Evolutionary conservation across 352 stramenopile species (phyloP).

Genomic region (Albugo candida): DNA sequence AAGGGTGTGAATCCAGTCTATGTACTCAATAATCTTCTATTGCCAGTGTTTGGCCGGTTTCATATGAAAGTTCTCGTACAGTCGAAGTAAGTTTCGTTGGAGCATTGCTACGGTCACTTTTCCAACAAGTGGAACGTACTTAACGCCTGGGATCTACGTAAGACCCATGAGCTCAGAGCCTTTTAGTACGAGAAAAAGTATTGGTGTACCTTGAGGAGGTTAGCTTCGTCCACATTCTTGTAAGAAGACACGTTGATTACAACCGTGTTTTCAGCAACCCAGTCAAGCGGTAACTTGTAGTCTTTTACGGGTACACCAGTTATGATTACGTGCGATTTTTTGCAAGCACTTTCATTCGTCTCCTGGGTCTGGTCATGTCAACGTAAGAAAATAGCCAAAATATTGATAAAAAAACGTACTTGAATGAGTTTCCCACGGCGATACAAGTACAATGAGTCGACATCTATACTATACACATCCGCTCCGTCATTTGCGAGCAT

Average conservation of each 20-base stretch:
- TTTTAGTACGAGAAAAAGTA: neutral
- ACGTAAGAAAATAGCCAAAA: neutral
- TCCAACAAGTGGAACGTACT: slow-evolving; percentile 90
- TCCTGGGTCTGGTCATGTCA: slow-evolving; percentile 31
- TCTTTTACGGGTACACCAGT: slow-evolving; percentile 85
- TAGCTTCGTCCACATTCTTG: slow-evolving; percentile 90
- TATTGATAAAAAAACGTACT: slow-evolving; percentile 1
- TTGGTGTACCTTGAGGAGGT: slow-evolving; percentile 39
- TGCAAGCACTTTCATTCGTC: slow-evolving; percentile 74
- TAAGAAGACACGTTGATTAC: slow-evolving; percentile 93
- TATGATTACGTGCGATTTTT: slow-evolving; percentile 85
- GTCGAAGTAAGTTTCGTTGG: slow-evolving; percentile 87
- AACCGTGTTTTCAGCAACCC: slow-evolving; percentile 81
- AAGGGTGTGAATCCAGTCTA: no score
- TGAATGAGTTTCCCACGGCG: slow-evolving; percentile 77
- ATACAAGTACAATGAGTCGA: slow-evolving; percentile 92
- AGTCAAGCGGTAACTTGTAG: slow-evolving; percentile 86
- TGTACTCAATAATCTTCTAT: slow-evolving; percentile 11
- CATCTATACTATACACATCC: slow-evolving; percentile 91
- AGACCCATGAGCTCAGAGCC: neutral
- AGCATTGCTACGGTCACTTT: slow-evolving; percentile 95
- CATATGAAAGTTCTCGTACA: slow-evolving; percentile 93
- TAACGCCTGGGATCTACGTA: slow-evolving; percentile 71
- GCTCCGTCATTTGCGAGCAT: slow-evolving; percentile 92
- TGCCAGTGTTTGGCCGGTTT: slow-evolving; percentile 75